Percentiles rank a stretch among this genome's conserved stretches.
phyloP scores from a whole-genome alignment of 148 eudicot species.

The Chenopodium quinoa region DNA sequence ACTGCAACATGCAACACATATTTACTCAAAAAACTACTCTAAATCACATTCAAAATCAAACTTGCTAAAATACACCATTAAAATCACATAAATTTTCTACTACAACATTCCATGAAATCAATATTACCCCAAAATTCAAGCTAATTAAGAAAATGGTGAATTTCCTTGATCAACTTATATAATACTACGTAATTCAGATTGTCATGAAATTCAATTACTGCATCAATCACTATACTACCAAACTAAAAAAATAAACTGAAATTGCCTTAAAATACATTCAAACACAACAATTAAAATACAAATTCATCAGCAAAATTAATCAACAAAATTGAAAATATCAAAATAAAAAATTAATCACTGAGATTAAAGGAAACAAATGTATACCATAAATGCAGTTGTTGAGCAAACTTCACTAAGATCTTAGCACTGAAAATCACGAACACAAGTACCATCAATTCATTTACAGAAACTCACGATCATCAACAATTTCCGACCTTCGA shows the following conservation, averaged over 20 bases:
- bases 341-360: too few relatives aligned
- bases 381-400: conserved; percentile 15
- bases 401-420: conserved; percentile 3
- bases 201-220: neutral
- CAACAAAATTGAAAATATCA: neutral
- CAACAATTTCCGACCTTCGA: conserved; percentile 6
- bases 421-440: neutral
- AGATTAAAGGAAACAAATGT: neutral
- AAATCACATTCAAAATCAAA: neutral
- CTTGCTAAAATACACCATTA: neutral
- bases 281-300: neutral
- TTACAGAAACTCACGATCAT: neutral
- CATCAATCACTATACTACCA: neutral
- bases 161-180: conserved; percentile 1
- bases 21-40: neutral
- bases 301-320: neutral
- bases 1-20: conserved; percentile 24
- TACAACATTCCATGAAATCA: neutral
- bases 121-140: neutral
- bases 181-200: neutral
- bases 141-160: neutral
- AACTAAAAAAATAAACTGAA: neutral
- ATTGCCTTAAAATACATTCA: too few relatives aligned
- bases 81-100: neutral
- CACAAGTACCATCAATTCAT: conserved; percentile 5